Percentiles rank a stretch among this genome's conserved stretches.
These are phyloP conservation scores for Suhomyces atakaporum DNA, from an alignment of 1,139 yeast genomes.

Conservation along the genomic window DNA sequence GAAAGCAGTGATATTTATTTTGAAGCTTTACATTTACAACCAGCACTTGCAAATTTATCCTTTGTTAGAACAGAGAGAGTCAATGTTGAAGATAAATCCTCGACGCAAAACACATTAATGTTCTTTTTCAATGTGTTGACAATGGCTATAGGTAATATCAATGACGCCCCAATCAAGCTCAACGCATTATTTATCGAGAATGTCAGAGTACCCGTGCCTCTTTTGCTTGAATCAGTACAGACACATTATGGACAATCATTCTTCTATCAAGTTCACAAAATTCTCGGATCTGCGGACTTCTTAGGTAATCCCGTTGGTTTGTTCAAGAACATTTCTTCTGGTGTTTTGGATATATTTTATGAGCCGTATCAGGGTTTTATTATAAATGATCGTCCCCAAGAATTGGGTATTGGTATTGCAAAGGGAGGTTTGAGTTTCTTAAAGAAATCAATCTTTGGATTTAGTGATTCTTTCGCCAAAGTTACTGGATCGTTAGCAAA, in stretches of 20 bases:
- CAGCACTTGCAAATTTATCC: conserved; percentile 83
- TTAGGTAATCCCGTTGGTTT: conserved; percentile 97
- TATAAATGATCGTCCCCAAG: conserved; percentile 93
- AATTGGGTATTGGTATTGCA: conserved; percentile 91
- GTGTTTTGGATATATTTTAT: conserved; percentile 93
- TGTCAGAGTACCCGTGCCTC: conserved; percentile 80
- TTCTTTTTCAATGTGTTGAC: conserved; percentile 84
- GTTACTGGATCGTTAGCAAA: conserved; percentile 94
- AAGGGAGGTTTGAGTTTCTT: conserved; percentile 94
- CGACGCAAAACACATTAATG: conserved; percentile 66
- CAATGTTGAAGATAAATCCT: conserved; percentile 56
- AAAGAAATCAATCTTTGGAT: conserved; percentile 92
- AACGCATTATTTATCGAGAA: conserved; percentile 89
- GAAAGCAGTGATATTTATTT: conserved; percentile 79
- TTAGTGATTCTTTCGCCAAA: conserved; percentile 90
- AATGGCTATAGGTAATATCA: conserved; percentile 96
- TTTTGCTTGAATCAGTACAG: conserved; percentile 66
- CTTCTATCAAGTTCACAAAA: conserved; percentile 87
- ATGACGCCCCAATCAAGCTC: conserved; percentile 92
- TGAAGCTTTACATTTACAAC: conserved; percentile 91
- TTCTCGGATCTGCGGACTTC: conserved; percentile 94
- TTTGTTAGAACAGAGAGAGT: conserved; percentile 88
- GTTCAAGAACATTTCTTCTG: conserved; percentile 89
- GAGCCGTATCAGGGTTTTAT: conserved; percentile 97
- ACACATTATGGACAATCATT: conserved; percentile 94